These are phyloP conservation scores for Sclerotinia trifoliorum DNA, from an alignment of 2,329 filamentous ascomycete species.

Conservation along the genomic window DNA sequence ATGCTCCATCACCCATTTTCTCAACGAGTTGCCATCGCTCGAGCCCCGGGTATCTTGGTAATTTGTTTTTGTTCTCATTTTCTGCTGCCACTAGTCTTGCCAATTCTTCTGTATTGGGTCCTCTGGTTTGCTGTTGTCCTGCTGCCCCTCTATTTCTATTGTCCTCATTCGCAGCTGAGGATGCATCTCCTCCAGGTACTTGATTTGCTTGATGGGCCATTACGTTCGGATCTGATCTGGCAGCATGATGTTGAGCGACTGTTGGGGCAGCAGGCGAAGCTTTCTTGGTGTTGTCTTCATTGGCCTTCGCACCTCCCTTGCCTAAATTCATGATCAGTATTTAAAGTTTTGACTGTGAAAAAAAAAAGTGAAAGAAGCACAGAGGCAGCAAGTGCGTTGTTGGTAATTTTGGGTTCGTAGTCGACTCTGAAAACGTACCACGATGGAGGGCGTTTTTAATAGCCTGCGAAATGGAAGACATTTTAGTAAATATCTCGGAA, in stretches of 20 bases:
- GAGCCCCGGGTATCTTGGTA: conserved; percentile 80
- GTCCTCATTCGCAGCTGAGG: conserved; percentile 59
- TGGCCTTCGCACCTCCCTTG: conserved; percentile 47
- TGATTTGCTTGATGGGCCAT: conserved; percentile 56
- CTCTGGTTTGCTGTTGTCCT: conserved; percentile 54
- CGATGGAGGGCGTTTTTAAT: conserved; percentile 22
- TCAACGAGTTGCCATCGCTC: conserved; percentile 84
- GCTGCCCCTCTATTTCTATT: conserved; percentile 65
- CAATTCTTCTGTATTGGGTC: conserved; percentile 65
- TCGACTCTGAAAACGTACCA: conserved; percentile 3
- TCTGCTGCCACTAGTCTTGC: conserved; percentile 90
- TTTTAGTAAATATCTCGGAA: conserved; percentile 12
- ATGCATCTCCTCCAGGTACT: conserved; percentile 53
- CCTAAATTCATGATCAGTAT: conserved; percentile 11
- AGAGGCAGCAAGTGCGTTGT: not conserved
- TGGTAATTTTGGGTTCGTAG: not conserved
- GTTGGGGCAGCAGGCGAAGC: conserved; percentile 52
- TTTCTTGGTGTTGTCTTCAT: conserved; percentile 54
- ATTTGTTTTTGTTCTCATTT: conserved; percentile 78
- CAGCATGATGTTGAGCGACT: conserved; percentile 39
- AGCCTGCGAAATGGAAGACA: conserved; percentile 23
- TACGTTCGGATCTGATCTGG: conserved; percentile 57
- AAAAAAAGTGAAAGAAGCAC: not conserved
- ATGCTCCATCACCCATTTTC: conserved; percentile 99
- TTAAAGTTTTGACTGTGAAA: not conserved